Evolutionary conservation across 495 filamentous ascomycete genomes (phyloP), one percentile per base, ranked within the genome.

Genomic region (Xylaria scruposa): DNA sequence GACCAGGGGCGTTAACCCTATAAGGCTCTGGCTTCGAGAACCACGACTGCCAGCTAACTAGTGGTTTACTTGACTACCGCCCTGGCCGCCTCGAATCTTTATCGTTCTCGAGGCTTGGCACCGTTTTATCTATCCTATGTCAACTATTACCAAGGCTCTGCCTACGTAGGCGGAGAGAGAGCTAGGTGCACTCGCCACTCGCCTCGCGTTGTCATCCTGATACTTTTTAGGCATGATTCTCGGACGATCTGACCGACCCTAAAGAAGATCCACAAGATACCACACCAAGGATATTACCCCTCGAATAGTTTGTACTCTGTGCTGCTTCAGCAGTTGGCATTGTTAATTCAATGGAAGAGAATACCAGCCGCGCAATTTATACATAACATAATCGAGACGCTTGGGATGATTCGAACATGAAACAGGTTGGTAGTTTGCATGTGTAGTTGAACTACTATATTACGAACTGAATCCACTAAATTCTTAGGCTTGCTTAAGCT

Each of bases 181-280:
- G 9, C 12, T 42, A 42, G 38, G 38, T 42, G n/a, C 33, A n/a
- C 33, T 38, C 38, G 58, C 58, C 33, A 60, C 31, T 60, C 17
- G 58, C 58, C 9, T 60, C 31, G 38, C 19, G 21, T 60, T 12
- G 31, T 60, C 58, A 69, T 69, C 68, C 58, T 62, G 44, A 42
- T 53, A 49, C 68, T 47, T 49, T 62, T 26, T 33, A 42, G 40
- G 68, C 31, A 63, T 70, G 68, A 70, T 59, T 62, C 68, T 53
- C 68, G 21, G 44, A 62, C 46, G 53, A 70, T 70, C 68, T 62
- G 56, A 62, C 68, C 21, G 38, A 26, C 54, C 26, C 53, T 13
- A 17, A 31, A 31, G 9, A 15, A 12, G 53, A 56, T 56, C 53
- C 53, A 56, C 53, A 26, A 21, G 12, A 54, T 10, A 26, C 9